Percentiles rank a stretch among this genome's conserved stretches.
phyloP scores from a whole-genome alignment of 768 basidiomycete genomes.

The Lactarius hatsudake region DNA sequence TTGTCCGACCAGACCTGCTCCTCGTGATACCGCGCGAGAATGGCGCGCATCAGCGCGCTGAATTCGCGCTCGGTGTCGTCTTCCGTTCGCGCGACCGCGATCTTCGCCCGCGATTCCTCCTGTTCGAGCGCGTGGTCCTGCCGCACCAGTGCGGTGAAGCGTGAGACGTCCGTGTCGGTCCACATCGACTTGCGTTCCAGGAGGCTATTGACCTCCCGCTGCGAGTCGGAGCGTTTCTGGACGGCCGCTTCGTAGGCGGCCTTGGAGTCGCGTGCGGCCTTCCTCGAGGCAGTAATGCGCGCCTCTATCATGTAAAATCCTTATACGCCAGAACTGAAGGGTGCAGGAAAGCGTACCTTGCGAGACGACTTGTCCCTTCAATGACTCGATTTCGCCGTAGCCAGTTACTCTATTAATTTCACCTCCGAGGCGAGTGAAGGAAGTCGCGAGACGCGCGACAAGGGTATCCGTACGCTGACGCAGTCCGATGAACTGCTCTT shows the following conservation, averaged over 20 bases:
- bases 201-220: constrained; percentile 94
- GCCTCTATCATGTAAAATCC: constrained; percentile 51
- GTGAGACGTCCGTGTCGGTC: constrained; percentile 81
- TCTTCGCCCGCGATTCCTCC: constrained; percentile 69
- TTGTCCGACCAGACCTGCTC: constrained; percentile 99
- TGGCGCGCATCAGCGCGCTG: constrained; percentile 80
- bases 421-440: constrained; percentile 70
- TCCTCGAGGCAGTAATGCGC: constrained; percentile 62
- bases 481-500: constrained; percentile 37
- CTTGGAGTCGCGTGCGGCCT: constrained; percentile 72
- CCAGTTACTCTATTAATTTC: constrained; percentile 87
- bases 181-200: constrained; percentile 92
- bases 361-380: constrained; percentile 73
- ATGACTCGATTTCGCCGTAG: constrained; percentile 82
- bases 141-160: constrained; percentile 87
- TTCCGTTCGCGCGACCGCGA: constrained; percentile 64
- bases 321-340: neutral
- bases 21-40: constrained; percentile 92
- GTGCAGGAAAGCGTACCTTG: constrained; percentile 58
- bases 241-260: constrained; percentile 73
- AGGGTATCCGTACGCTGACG: constrained; percentile 57
- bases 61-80: constrained; percentile 84
- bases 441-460: constrained; percentile 52
- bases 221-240: constrained; percentile 74
- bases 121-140: constrained; percentile 87